Base-by-base conservation (phyloP, 345 rosid genomes). In the Populus nigra region DNA sequence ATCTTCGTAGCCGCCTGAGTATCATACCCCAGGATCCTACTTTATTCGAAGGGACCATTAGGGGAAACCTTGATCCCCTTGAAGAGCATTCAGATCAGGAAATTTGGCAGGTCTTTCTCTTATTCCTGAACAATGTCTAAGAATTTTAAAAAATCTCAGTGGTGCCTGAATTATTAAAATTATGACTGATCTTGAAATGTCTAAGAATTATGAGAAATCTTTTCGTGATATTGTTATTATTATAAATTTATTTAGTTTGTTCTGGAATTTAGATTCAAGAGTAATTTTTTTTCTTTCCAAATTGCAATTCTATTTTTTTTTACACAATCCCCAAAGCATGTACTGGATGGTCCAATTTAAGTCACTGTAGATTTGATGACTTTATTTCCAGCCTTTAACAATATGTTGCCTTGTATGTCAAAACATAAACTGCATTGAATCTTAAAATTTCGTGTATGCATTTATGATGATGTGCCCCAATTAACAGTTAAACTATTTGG, bases 21-120 rank as follows among this genome's bases (percentile, higher is more conserved):
- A 96, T 96, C 76, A 94, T 96, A 83, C 99, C 99, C 70, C 99
- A 96, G 83, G 99, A 96, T 87, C 99, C 99, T 65, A 92, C 97
- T 55, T 83, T 96, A 75, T 94, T 94, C 80, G 99, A 93, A 87
- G 99, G 99, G 75, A 94, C 98, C 61, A 89, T 96, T 74, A 83
- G 99, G 82, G 90, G 85, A 68, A 96, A 96, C 84, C 99, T 96
- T 69, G 99, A 96, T 78, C 99, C 98, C 55, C 98, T 96, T 78
- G 95, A 88, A 80, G 99, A 96, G 84, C 98, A 90, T 80, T 79
- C 95, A 38, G 99, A 96, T 88, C 88, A 87, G 61, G 89, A 89
- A 74, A 82, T 96, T 83, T 96, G 99, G 99, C 87, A 93, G 99
- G 98, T 95, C 55, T 72, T 71, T 7, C 69, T n/a, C 49, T 63